A percentile compares a stretch with the other conserved stretches of the same genome.
Conservation (phyloP, 768 basidiomycete species). For the Hemileccinum rubropunctum region DNA sequence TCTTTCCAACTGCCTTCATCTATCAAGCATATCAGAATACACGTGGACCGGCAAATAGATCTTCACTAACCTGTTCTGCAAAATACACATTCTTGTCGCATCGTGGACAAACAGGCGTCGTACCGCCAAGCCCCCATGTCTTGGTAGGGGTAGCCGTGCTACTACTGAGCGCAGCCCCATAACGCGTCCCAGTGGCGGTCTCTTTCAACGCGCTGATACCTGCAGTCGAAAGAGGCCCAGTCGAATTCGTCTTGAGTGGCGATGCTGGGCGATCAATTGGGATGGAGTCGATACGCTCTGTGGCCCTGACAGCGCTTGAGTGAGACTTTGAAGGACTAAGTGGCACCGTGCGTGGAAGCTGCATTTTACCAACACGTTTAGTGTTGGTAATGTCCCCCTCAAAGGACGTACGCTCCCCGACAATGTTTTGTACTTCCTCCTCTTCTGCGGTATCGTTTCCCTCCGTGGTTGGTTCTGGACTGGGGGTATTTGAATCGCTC, state of each 20-base stretch:
- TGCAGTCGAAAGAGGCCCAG: slow-evolving; percentile 13
- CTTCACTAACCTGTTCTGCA: slow-evolving; percentile 64
- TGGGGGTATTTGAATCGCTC: slow-evolving; percentile 7
- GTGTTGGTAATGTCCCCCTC: slow-evolving; percentile 41
- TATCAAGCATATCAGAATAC: slow-evolving; percentile 26
- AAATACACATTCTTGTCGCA: slow-evolving; percentile 82
- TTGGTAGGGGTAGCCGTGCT: slow-evolving; percentile 41
- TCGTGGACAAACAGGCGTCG: slow-evolving; percentile 60
- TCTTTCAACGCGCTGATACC: slow-evolving; percentile 34
- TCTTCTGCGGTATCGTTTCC: slow-evolving; percentile 26
- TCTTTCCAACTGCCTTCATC: slow-evolving; percentile 81
- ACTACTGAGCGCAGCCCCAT: slow-evolving; percentile 53
- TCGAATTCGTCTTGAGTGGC: slow-evolving; percentile 24
- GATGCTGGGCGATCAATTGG: slow-evolving; percentile 21
- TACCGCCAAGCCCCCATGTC: slow-evolving; percentile 51
- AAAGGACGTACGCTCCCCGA: slow-evolving; percentile 26
- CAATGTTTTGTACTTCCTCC: slow-evolving; percentile 27
- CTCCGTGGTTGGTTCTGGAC: slow-evolving; percentile 13
- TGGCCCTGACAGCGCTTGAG: slow-evolving; percentile 4
- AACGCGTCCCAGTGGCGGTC: slow-evolving; percentile 61
- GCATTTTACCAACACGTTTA: slow-evolving; percentile 43
- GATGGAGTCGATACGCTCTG: neutral
- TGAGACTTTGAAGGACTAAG: slow-evolving; percentile 38
- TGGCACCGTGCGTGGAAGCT: slow-evolving; percentile 54
- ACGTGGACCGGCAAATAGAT: neutral